Conservation (phyloP, 345 rosid genomes). For the Dimocarpus longan region DNA sequence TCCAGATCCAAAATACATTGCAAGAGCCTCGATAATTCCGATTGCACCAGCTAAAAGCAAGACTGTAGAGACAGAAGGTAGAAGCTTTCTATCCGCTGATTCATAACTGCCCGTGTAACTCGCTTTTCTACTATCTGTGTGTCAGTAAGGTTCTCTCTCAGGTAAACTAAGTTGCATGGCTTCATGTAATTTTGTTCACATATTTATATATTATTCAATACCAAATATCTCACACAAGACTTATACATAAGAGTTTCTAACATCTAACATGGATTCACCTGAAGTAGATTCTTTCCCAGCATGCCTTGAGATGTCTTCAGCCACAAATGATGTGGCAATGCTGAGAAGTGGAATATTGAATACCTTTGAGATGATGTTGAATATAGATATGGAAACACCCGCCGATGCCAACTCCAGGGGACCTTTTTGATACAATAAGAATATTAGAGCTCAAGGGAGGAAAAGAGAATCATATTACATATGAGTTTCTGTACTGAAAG, state of each 20-base stretch:
- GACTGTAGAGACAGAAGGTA: slow-evolving; percentile 42
- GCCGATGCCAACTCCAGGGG: slow-evolving; percentile 27
- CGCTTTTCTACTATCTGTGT: slow-evolving; percentile 9
- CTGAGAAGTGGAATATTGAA: slow-evolving; percentile 39
- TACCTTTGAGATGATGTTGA: slow-evolving; percentile 39
- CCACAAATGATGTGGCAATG: slow-evolving; percentile 39
- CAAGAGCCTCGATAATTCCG: slow-evolving; percentile 36
- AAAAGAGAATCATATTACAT: background rate
- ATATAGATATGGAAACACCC: slow-evolving; percentile 26
- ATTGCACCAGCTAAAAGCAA: slow-evolving; percentile 35
- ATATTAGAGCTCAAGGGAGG: slow-evolving; percentile 4
- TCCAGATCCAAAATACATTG: slow-evolving; percentile 39
- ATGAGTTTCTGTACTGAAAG: background rate
- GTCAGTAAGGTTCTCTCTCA: background rate
- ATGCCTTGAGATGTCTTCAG: slow-evolving; percentile 32
- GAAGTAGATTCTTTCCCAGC: slow-evolving; percentile 16
- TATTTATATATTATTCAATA: background rate
- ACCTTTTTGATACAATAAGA: slow-evolving; percentile 19
- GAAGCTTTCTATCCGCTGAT: slow-evolving; percentile 26
- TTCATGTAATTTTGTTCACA: background rate
- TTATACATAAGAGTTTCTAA: background rate
- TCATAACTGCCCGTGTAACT: background rate
- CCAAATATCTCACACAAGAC: background rate
- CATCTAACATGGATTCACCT: slow-evolving; percentile 10
- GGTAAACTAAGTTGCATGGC: background rate